Evolutionary conservation across 257 asterid species (phyloP).

Genomic region (Solanum neorickii): DNA sequence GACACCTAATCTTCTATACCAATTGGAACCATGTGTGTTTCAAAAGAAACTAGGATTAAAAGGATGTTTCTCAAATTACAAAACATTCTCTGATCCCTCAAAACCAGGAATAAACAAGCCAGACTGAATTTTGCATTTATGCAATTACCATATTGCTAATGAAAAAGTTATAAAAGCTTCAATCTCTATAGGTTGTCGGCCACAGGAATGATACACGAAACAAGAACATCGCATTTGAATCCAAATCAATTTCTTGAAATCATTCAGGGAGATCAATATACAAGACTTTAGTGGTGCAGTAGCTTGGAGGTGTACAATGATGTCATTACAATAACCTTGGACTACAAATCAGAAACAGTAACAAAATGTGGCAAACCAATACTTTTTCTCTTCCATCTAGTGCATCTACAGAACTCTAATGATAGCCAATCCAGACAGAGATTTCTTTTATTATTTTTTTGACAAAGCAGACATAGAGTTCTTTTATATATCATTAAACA

Average conservation of each 20-base stretch:
- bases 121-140: background rate
- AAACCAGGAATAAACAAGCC: background rate
- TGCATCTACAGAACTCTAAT: background rate
- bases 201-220: background rate
- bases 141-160: background rate
- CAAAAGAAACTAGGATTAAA: background rate
- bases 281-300: background rate
- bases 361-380: background rate
- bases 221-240: background rate
- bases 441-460: background rate
- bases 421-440: background rate
- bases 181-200: background rate
- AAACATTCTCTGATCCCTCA: background rate
- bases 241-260: background rate
- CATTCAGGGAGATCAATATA: background rate
- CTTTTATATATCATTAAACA: background rate
- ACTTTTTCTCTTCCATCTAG: background rate
- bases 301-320: background rate
- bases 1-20: background rate
- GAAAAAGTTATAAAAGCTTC: background rate
- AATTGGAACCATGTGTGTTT: background rate
- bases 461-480: background rate
- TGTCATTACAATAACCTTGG: background rate
- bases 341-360: background rate
- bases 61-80: background rate